These are phyloP conservation scores for Papiliotrema laurentii DNA, from an alignment of 1,284 basidiomycete genomes.

Conservation along the genomic window DNA sequence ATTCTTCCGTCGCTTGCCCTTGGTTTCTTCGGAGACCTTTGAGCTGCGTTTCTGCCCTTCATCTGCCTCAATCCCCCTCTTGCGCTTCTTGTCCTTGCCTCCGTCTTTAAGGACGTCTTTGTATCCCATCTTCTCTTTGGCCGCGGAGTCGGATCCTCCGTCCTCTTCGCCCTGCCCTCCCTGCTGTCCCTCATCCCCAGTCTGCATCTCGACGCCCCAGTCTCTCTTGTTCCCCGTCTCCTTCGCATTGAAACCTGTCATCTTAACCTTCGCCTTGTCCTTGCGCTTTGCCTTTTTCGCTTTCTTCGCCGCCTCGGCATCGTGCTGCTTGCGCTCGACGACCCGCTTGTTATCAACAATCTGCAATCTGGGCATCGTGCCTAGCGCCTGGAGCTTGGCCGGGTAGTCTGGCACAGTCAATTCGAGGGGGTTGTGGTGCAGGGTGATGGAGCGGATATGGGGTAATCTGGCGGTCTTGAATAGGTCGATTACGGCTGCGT, in stretches of 20 bases:
- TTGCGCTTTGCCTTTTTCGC: conserved; percentile 21
- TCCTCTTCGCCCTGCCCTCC: neutral
- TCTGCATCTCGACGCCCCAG: neutral
- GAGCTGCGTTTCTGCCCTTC: neutral
- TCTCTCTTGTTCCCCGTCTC: conserved; percentile 3
- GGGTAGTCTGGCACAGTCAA: conserved; percentile 31
- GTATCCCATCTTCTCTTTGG: conserved; percentile 2
- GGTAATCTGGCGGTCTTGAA: conserved; percentile 13
- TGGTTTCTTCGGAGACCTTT: conserved; percentile 1
- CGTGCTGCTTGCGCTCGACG: conserved; percentile 36
- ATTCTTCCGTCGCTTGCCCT: conserved; percentile 5
- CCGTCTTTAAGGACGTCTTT: conserved; percentile 1
- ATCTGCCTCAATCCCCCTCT: neutral
- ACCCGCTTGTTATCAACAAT: conserved; percentile 44
- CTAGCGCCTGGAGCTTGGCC: conserved; percentile 25
- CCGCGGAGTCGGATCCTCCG: neutral
- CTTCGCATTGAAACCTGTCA: neutral
- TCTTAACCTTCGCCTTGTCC: conserved; percentile 18
- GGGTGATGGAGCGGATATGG: conserved; percentile 35
- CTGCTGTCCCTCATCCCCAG: neutral
- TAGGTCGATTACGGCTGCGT: conserved; percentile 16
- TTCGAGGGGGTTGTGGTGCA: conserved; percentile 38
- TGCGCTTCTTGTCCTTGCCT: conserved; percentile 2
- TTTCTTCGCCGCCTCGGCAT: conserved; percentile 23
- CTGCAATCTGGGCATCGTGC: conserved; percentile 35